Evolutionary conservation across 148 eudicot genomes (phyloP).

Genomic region (Nepenthes gracilis): DNA sequence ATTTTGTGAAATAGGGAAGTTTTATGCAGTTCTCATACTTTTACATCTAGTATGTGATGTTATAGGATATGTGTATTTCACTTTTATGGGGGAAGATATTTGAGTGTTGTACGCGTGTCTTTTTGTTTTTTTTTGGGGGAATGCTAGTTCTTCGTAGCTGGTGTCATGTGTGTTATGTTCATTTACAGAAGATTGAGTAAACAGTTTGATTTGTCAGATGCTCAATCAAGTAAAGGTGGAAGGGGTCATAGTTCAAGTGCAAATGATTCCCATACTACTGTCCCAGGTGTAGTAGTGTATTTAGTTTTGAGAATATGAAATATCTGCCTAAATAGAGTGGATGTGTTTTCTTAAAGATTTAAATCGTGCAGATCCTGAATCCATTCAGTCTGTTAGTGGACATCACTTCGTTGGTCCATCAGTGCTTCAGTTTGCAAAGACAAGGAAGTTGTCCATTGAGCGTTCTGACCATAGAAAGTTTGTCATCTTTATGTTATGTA

Average conservation of each 20-base stretch:
- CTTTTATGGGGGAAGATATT: background rate
- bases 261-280: slow-evolving; percentile 28
- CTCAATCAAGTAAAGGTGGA: slow-evolving; percentile 32
- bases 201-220: slow-evolving; percentile 21
- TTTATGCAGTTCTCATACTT: too few relatives aligned
- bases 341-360: background rate
- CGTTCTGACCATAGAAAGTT: slow-evolving; percentile 76
- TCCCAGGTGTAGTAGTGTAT: slow-evolving; percentile 20
- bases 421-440: slow-evolving; percentile 70
- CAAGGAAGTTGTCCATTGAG: slow-evolving; percentile 70
- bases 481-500: background rate
- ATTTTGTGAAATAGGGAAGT: too few relatives aligned
- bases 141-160: too few relatives aligned
- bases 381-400: slow-evolving; percentile 50
- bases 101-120: background rate
- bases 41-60: too few relatives aligned
- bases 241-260: slow-evolving; percentile 33
- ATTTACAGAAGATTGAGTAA: background rate
- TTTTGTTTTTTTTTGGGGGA: background rate
- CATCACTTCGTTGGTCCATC: slow-evolving; percentile 50
- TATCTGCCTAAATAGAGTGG: background rate
- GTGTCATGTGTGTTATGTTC: background rate
- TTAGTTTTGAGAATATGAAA: background rate
- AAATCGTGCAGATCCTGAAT: slow-evolving; percentile 61
- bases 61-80: too few relatives aligned